Base-by-base conservation (phyloP, 176 grass and related monocot species). In the Melocanna baccifera region DNA sequence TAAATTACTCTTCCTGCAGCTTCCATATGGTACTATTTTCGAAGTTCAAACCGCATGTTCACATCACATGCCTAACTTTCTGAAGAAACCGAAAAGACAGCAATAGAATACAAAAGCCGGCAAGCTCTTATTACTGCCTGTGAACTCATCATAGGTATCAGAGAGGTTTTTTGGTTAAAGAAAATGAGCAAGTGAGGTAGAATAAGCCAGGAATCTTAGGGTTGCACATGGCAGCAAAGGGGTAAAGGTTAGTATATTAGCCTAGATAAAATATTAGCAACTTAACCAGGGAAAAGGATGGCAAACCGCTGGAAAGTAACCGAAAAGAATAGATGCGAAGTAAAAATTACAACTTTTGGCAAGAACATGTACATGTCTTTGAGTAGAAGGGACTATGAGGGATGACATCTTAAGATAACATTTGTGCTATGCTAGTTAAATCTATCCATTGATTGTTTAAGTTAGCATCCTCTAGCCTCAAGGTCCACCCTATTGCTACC, bases 201-300 rank as follows among this genome's bases (percentile, higher is more conserved):
- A 91, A 87, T 88, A 89, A 89, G 70, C 46, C 52, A 89, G 75
- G 93, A 92, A 92, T 92, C 91, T 89, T 78, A 64, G 55, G 79
- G 36, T 42, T 65, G 75, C 86, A 89, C 88, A 89, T 91, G 91
- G 78, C 68, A 73, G 85, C 78, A 85, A 78, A 76, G 83, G 79
- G 65, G 86, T 19, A 71, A 91, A 92, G 79, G 53, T 81, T 88
- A 87, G 74, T 72, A 41, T 86, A 92, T 83, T 86, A 80, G 68
- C 58, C 45, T 55, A 67, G 28, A 50, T 76, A 82, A 90, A 92
- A 83, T 87, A 92, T 74, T 88, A 75, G 20, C 75, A 82, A 78
- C 86, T 87, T 85, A 91, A 64, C 81, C 77, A 87, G 85, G 88
- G 81, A 75, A 73, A 86, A 74, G 30, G 81, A 78, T 74, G 51